phyloP scores from a whole-genome alignment of 2,329 filamentous ascomycete genomes.

The Colletotrichum orbiculare region DNA sequence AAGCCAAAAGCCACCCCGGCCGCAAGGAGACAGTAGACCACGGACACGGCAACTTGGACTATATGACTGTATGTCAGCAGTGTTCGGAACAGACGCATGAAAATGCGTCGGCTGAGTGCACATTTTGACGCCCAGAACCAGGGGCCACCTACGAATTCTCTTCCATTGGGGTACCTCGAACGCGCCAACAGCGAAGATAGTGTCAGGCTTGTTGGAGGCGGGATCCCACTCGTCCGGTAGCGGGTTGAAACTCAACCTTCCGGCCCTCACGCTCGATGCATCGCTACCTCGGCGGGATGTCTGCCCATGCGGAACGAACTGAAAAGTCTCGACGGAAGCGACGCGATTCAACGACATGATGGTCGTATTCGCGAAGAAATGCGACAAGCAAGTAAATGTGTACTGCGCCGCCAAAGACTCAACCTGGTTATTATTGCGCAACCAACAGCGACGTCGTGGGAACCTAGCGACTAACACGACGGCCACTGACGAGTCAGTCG shows the following conservation, averaged over 20 bases:
- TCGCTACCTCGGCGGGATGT: conserved; percentile 56
- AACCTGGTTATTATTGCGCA: neutral
- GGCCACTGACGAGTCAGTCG: neutral
- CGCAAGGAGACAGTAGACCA: conserved; percentile 51
- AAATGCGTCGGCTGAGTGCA: neutral
- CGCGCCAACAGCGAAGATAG: conserved; percentile 60
- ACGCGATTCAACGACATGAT: conserved; percentile 65
- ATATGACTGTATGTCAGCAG: conserved; percentile 1
- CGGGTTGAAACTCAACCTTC: conserved; percentile 65
- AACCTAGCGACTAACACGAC: neutral
- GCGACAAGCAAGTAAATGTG: too few relatives aligned
- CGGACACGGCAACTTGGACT: conserved; percentile 53
- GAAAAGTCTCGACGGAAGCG: conserved; percentile 64
- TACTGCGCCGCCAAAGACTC: too few relatives aligned
- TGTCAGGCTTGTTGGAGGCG: conserved; percentile 50
- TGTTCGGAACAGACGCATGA: neutral
- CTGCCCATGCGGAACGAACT: conserved; percentile 51
- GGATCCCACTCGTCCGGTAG: conserved; percentile 64
- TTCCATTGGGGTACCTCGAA: conserved; percentile 67
- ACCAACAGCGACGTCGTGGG: neutral
- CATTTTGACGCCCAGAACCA: neutral
- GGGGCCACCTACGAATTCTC: conserved; percentile 56
- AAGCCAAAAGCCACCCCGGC: conserved; percentile 86
- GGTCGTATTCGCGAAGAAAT: neutral
- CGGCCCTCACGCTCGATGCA: conserved; percentile 57